A percentile compares a stretch with the other conserved stretches of the same genome.
Evolutionary conservation across 1,284 basidiomycete species (phyloP).

Genomic region (Rugosomyces carneus): DNA sequence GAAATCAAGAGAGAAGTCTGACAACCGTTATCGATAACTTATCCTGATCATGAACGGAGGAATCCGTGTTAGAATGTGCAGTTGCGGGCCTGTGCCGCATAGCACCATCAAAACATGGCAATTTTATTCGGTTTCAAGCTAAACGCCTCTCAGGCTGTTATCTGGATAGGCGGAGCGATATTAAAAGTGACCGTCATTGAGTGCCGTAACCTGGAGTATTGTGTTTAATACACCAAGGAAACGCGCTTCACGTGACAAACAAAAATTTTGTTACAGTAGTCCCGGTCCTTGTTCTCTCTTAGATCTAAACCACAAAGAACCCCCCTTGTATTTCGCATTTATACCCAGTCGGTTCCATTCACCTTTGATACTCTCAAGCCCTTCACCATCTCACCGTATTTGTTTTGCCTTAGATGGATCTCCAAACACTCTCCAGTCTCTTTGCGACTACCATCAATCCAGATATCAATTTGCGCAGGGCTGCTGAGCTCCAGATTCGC

Average conservation of each 20-base stretch:
- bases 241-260: slow-evolving; percentile 15
- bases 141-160: too few relatives aligned
- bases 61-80: background rate
- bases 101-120: too few relatives aligned
- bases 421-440: slow-evolving; percentile 68
- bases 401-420: slow-evolving; percentile 51
- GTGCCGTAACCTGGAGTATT: too few relatives aligned
- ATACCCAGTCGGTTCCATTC: slow-evolving; percentile 12
- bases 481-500: slow-evolving; percentile 78
- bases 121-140: too few relatives aligned
- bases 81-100: background rate
- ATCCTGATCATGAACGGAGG: background rate
- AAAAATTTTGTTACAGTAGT: slow-evolving; percentile 16
- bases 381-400: background rate
- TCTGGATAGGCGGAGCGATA: too few relatives aligned
- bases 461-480: slow-evolving; percentile 81
- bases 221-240: background rate
- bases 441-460: slow-evolving; percentile 75
- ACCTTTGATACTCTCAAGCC: background rate
- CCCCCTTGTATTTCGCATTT: slow-evolving; percentile 6
- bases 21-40: background rate
- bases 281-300: slow-evolving; percentile 3
- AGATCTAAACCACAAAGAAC: slow-evolving; percentile 1
- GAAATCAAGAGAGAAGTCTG: too few relatives aligned
- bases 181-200: too few relatives aligned